These are phyloP conservation scores for Yarrowia sp. DNA, from an alignment of 805 yeast species.

Conservation along the genomic window DNA sequence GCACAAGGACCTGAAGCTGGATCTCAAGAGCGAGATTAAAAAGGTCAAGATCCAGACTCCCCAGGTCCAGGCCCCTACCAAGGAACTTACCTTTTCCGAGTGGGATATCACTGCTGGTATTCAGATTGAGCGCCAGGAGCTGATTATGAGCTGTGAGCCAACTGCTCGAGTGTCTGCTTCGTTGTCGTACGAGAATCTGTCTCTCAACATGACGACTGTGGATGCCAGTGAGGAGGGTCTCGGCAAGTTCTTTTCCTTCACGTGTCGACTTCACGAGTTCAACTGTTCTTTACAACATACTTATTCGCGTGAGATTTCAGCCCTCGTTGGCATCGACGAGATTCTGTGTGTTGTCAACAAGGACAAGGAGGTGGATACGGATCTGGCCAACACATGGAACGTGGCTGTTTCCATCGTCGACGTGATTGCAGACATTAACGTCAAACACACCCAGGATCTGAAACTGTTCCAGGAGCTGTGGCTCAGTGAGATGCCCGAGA, in stretches of 20 bases:
- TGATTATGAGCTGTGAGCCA: slow-evolving; percentile 87
- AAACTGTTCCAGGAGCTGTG: slow-evolving; percentile 80
- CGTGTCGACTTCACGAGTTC: slow-evolving; percentile 52
- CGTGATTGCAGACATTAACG: slow-evolving; percentile 60
- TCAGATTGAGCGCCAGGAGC: slow-evolving; percentile 64
- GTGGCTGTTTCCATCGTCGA: slow-evolving; percentile 51
- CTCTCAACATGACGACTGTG: slow-evolving; percentile 53
- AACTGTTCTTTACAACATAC: slow-evolving; percentile 80
- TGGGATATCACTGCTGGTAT: slow-evolving; percentile 62
- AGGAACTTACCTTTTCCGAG: slow-evolving; percentile 37
- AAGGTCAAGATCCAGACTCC: slow-evolving; percentile 18
- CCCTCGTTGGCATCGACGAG: slow-evolving; percentile 49
- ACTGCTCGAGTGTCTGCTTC: slow-evolving; percentile 88
- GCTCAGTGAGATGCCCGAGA: slow-evolving; percentile 45
- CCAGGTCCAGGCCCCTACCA: slow-evolving; percentile 2
- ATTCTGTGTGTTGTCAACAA: slow-evolving; percentile 18
- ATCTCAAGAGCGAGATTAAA: not conserved
- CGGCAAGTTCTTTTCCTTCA: slow-evolving; percentile 42
- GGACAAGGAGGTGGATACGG: slow-evolving; percentile 24
- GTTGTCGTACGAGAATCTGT: slow-evolving; percentile 68
- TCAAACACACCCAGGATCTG: slow-evolving; percentile 84
- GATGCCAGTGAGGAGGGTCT: slow-evolving; percentile 34
- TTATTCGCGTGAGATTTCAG: slow-evolving; percentile 70
- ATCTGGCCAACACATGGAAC: slow-evolving; percentile 30
- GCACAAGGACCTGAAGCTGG: not conserved